Base-by-base conservation (phyloP, 495 filamentous ascomycete species). In the Penicillium pulvis region DNA sequence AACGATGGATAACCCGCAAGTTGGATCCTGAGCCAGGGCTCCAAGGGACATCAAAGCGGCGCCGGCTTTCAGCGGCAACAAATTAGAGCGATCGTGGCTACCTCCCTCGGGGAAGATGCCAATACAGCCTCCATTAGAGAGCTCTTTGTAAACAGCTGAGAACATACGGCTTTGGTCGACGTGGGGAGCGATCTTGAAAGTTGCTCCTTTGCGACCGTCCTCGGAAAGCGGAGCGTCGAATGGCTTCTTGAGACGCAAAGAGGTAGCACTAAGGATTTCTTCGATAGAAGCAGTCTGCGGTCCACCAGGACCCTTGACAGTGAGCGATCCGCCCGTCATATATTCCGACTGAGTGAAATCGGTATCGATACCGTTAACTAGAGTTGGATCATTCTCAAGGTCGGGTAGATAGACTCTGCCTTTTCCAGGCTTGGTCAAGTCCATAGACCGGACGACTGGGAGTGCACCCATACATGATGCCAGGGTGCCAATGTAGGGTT, bases 91-190 rank as follows among this genome's bases (percentile, higher is more conserved):
- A 71, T 98, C 94, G 71, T 98, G 94, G 69, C 92, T 96, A 55
- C 94, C 94, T 58, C 94, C 94, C 74, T 98, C 94, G 3, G 94
- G 94, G 70, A 97, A 98, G 62, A 98, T 96, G 51, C 94, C 94
- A 56, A 97, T 87, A 65, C 92, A 96, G 24, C 92, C 94, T 23
- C 92, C 93, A 9, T 76, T 74, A 57, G 84, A 87, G 17, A 98
- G 81, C 11, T 89, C 81, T 56, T 86, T 80, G 71, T 96, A 97
- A 0, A 97, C 94, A 2, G 90, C 89, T 69, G 96, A 84, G 71
- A 97, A 98, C 45, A 98, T 93, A 57, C 88, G 80, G 14, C 84
- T 89, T 71, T 98, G 94, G 72, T 97, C 90, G 23, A 97, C 91
- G 68, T 97, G 93, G 14, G 93, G 94, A 2, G 93, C 91, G 11